Evolutionary conservation across 257 asterid species (phyloP).

Genomic region (Mitragyna speciosa): DNA sequence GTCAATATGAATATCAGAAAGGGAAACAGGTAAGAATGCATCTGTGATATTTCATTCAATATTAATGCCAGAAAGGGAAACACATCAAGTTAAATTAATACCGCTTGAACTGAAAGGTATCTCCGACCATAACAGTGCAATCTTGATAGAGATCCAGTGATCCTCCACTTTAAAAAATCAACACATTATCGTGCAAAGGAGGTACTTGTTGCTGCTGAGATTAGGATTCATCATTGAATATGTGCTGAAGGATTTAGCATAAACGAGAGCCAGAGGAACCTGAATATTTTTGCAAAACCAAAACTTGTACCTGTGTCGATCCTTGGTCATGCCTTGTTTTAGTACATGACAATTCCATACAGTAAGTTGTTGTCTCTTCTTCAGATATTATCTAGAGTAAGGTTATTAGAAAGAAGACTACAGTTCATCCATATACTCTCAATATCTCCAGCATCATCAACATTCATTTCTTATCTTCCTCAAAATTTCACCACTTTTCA

Average conservation of each 20-base stretch:
- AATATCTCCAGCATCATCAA: not conserved
- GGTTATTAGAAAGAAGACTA: not conserved
- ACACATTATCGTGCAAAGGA: not conserved
- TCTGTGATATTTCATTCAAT: no score
- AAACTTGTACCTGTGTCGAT: not conserved
- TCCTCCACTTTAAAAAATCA: not conserved
- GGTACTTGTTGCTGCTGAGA: not conserved
- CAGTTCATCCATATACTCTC: not conserved
- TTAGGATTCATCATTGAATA: not conserved
- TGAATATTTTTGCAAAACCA: no score
- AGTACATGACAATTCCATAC: not conserved
- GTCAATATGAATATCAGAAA: not conserved
- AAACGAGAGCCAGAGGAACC: no score
- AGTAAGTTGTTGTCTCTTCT: not conserved
- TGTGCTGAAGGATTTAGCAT: no score
- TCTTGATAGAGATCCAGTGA: not conserved
- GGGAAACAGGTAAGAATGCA: no score
- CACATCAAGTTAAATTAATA: not conserved
- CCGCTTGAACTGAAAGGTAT: not conserved
- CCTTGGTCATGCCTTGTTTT: not conserved
- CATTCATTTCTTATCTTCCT: not conserved
- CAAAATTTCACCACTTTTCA: not conserved
- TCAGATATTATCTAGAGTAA: not conserved
- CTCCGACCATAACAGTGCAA: not conserved
- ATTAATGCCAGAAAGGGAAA: not conserved